These are phyloP conservation scores for Cystobasidium slooffiae DNA, from an alignment of 1,284 basidiomycete species.

Conservation along the genomic window DNA sequence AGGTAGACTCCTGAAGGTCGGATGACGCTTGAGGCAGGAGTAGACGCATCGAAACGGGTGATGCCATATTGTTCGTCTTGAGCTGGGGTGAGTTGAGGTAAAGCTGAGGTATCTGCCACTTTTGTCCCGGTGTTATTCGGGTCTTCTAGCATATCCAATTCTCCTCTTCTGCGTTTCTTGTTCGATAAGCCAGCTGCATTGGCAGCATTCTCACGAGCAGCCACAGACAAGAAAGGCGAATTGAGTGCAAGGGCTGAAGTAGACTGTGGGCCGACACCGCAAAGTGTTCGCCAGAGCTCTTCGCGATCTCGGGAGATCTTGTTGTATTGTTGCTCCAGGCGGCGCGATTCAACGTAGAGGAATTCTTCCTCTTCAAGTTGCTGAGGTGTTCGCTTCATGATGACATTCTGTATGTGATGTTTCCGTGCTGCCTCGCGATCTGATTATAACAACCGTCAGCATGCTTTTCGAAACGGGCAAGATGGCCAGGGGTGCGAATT, in stretches of 20 bases:
- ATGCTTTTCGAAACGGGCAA: background rate
- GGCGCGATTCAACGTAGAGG: constrained; percentile 89
- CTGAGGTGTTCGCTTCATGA: constrained; percentile 82
- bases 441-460: constrained; percentile 54
- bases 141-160: constrained; percentile 45
- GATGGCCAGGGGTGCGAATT: background rate
- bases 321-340: constrained; percentile 89
- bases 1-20: constrained; percentile 63
- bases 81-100: constrained; percentile 40
- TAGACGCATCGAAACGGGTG: constrained; percentile 61
- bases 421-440: constrained; percentile 89
- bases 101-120: background rate
- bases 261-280: constrained; percentile 55
- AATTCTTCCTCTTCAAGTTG: constrained; percentile 96
- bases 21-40: constrained; percentile 15
- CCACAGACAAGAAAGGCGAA: constrained; percentile 35
- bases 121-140: constrained; percentile 25
- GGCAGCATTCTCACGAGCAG: constrained; percentile 38
- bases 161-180: constrained; percentile 49
- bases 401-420: constrained; percentile 75
- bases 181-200: constrained; percentile 43
- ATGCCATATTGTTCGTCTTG: constrained; percentile 76
- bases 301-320: constrained; percentile 88
- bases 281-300: constrained; percentile 79
- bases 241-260: constrained; percentile 41